Evolutionary conservation across 306 rosid genomes (phyloP), one percentile per base, ranked within the genome.

Genomic region (Acmispon strigosus): DNA sequence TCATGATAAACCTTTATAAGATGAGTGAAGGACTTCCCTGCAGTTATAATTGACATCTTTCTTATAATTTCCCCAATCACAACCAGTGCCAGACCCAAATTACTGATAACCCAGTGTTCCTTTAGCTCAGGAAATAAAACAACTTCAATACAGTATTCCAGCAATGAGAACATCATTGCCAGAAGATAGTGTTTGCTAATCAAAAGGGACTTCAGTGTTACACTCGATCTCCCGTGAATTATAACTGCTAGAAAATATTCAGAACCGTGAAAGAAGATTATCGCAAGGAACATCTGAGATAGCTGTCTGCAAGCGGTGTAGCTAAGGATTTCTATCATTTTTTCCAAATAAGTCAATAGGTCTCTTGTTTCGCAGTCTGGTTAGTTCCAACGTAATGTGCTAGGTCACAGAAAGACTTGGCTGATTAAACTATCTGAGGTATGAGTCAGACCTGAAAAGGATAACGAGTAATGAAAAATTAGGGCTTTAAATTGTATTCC

Each of bases 1-100:
- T 79, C 88, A 15, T 15, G 85, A 74, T 52, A 22, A 66, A 68
- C 65, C 83, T 81, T 84, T 44, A 93, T 93, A 43, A 87, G 77
- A 83, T 93, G 98, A 16, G 97, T 93, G 81, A 93, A 93, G 17
- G 92, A 69, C 57, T 39, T 73, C 62, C 96, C 88, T 45, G 97
- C 98, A 1, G 98, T 90, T 60, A 90, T 48, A 53, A 93, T 83
- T 24, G 90, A 92, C 76, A 75, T 12, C 78, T 85, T 93, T 73
- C 98, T 82, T 10, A 90, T 24, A 68, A 84, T 72, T 81, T 92
- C 98, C 22, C 98, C 98, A 10, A 81, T 62, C 44, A 88, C 62
- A 66, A 92, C 83, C 85, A 88, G 41, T 18, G 80, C 73, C 50
- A 92, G 84, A 32, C 98, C 98, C 19, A 68, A 42, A 72, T 85